Evolutionary conservation across 192 early-diverging fungal genomes (phyloP), one percentile per base, ranked within the genome.

Genomic region (Martensiomyces pterosporus): DNA sequence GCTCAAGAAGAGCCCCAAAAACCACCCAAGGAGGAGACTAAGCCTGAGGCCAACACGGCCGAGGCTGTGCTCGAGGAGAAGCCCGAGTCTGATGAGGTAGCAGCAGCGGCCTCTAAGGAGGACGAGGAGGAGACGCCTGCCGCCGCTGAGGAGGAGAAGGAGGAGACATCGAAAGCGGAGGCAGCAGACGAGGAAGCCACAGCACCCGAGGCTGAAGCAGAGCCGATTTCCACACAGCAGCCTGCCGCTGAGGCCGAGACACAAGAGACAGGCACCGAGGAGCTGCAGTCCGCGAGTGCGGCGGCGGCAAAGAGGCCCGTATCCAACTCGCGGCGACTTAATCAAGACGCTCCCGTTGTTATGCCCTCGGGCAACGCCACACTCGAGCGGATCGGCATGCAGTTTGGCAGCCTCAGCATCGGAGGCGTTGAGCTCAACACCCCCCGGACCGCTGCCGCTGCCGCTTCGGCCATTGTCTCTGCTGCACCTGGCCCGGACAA

Each of bases 311-410:
- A 66, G 34, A 65, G 57, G 64, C 47, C 60, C 3, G 37, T 35
- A 13, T 33, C 64, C 4, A 67, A 29, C 34, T 36, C 79, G 16
- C 84, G 90, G 55, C 86, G 87, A 58, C 76, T 93, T 55, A 88
- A 88, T 45, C 93, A 96, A 60, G 88, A 93, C 61, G 84, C 84
- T 12, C 78, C 91, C 32, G 89, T 94, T 10, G 90, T 94, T 15
- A 90, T 96, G 83, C 89, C 91, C 10, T 64, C 69, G 33, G 79
- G 76, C 37, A 77, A 64, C 37, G 63, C 85, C 4, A 60, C 79
- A 25, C 48, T 89, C 8, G 79, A 80, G 24, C 71, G 80, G 26
- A 78, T 90, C 16, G 86, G 81, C 41, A 60, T 78, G 39, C 85
- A 88, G 56, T 93, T 93, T 77, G 92, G 91, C 17, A 89, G 85